A percentile compares a stretch with the other conserved stretches of the same genome.
phyloP scores from a whole-genome alignment of 192 early-diverging fungal species.

The Podila epicladia region DNA sequence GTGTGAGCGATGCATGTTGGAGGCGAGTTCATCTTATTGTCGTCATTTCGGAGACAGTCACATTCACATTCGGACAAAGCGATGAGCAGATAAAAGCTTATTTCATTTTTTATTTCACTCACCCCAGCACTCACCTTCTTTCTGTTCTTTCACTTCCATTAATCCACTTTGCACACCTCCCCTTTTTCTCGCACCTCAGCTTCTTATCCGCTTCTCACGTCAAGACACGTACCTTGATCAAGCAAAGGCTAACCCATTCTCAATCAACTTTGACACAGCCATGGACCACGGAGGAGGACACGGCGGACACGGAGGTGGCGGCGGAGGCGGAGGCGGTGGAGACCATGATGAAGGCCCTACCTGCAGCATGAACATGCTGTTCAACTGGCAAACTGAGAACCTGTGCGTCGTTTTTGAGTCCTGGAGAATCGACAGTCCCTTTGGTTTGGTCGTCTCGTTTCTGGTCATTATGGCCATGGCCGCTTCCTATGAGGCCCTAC shows the following conservation, averaged over 20 bases:
- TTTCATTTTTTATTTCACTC: neutral
- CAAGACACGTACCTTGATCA: too few relatives aligned
- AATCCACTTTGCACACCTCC: neutral
- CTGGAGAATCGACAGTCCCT: slow-evolving; percentile 71
- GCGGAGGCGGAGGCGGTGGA: slow-evolving; percentile 49
- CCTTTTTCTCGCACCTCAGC: too few relatives aligned
- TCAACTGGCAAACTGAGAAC: slow-evolving; percentile 81
- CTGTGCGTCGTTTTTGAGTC: slow-evolving; percentile 81
- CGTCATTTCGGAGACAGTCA: too few relatives aligned
- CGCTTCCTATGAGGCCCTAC: slow-evolving; percentile 60
- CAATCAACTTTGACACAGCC: neutral
- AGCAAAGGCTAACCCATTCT: neutral
- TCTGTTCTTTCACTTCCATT: neutral
- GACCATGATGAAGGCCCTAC: slow-evolving; percentile 3
- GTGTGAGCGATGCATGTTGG: neutral
- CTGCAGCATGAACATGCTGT: slow-evolving; percentile 69
- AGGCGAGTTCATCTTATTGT: too few relatives aligned
- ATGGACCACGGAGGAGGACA: slow-evolving; percentile 53
- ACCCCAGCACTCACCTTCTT: neutral
- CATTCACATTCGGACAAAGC: neutral
- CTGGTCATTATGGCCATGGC: slow-evolving; percentile 60
- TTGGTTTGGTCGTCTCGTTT: slow-evolving; percentile 68
- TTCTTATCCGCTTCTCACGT: too few relatives aligned
- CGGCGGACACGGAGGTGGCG: slow-evolving; percentile 60
- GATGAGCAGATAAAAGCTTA: neutral